Base-by-base conservation (phyloP, 768 basidiomycete species). In the Mycena capillaripes region DNA sequence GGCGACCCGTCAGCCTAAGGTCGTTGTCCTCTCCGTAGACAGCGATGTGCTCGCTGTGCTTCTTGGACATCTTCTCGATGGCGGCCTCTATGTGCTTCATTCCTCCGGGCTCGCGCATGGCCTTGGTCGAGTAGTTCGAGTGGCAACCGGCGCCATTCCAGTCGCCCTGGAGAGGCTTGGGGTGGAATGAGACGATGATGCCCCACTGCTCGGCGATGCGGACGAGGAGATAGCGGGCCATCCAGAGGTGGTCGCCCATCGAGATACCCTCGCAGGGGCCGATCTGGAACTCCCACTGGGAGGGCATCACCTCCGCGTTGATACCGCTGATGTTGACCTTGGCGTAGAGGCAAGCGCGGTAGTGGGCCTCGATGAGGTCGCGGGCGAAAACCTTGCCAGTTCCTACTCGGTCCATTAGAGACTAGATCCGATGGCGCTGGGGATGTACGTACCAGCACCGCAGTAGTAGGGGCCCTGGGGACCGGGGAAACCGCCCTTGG, bases 261-360 rank as follows among this genome's bases (percentile, higher is more conserved):
- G 93, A 88, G 82, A 99, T 98, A 65, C 98, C 98, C 82, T 95
- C 94, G 79, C 97, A 99, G 34, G 98, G 98, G 63, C 98, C 97
- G 77, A 99, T 96, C 84, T 99, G 98, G 94, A 97, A 99, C 86
- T 99, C 98, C 98, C 98, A 99, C 83, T 99, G 98, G 66, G 97
- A 92, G 19, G 98, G 97, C 97, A 99, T 99, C 72, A 99, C 97
- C 85, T 99, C 98, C 71, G 97, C 97, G 82, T 99, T 99, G 87
- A 99, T 98, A 81, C 98, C 98, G 76, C 95, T 96, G 86, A 99
- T 99, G 87, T 96, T 97, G 85, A 99, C 89, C 76, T 97, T 97
- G 66, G 97, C 85, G 81, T 97, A 97, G 64, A 97, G 90, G 82
- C 97, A 98, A 69, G 95, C 95, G 75, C 97, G 95, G 87, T 99